Conservation (phyloP, 2,329 filamentous ascomycete genomes). For the Tolypocladium album region DNA sequence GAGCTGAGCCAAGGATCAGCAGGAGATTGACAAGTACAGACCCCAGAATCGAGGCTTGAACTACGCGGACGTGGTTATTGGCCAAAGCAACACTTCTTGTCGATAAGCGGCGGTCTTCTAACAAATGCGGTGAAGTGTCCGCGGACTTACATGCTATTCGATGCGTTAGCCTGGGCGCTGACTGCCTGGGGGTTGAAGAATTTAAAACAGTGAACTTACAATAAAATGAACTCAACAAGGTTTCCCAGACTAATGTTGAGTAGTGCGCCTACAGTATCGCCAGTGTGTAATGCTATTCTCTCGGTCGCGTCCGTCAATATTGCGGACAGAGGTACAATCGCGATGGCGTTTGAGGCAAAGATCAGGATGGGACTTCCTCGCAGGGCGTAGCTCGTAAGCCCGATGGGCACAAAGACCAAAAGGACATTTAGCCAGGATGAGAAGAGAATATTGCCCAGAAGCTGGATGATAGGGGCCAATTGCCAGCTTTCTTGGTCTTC, state of each 20-base stretch:
- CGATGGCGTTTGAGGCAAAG: conserved; percentile 50
- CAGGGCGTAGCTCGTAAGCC: conserved; percentile 42
- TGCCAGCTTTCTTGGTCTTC: neutral
- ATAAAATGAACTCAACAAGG: conserved; percentile 51
- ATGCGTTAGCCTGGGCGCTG: neutral
- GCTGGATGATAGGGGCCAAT: neutral
- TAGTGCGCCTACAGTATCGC: conserved; percentile 47
- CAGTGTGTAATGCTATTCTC: conserved; percentile 43
- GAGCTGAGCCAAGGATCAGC: conserved; percentile 66
- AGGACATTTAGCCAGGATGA: conserved; percentile 50
- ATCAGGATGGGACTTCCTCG: conserved; percentile 26
- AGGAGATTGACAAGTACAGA: conserved; percentile 70
- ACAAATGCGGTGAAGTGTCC: too few species aligned
- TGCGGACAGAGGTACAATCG: conserved; percentile 47
- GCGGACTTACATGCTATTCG: conserved; percentile 21
- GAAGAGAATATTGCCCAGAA: conserved; percentile 16
- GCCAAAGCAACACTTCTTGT: conserved; percentile 35
- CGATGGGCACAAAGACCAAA: conserved; percentile 60
- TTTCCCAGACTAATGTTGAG: conserved; percentile 54
- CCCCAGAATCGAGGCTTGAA: conserved; percentile 65
- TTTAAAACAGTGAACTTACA: conserved; percentile 24
- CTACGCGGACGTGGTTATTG: conserved; percentile 59
- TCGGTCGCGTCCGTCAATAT: conserved; percentile 50
- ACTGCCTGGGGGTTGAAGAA: conserved; percentile 2
- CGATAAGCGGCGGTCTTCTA: neutral